phyloP scores from a whole-genome alignment of 768 basidiomycete genomes.

The Flagelloscypha sp. region DNA sequence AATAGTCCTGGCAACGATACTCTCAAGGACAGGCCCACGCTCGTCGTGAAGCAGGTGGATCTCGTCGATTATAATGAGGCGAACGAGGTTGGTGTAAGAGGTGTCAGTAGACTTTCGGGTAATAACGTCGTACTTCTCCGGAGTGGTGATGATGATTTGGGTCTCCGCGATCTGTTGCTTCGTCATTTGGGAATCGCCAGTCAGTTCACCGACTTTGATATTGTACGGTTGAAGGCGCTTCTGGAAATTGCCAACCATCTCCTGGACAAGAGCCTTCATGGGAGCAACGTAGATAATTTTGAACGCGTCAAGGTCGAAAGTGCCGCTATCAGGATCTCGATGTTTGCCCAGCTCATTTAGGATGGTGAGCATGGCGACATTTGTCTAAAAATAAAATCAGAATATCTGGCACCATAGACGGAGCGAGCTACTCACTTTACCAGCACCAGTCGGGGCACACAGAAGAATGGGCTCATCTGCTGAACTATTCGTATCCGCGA shows the following conservation, averaged over 20 bases:
- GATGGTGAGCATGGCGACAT: slow-evolving; percentile 93
- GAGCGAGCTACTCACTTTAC: slow-evolving; percentile 63
- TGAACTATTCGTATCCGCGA: no score
- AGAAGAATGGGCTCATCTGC: slow-evolving; percentile 92
- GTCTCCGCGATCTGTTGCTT: slow-evolving; percentile 96
- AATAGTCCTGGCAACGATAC: slow-evolving; percentile 83
- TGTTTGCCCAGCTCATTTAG: slow-evolving; percentile 85
- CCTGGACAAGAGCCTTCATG: slow-evolving; percentile 99
- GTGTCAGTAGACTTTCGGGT: slow-evolving; percentile 97
- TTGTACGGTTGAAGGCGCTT: slow-evolving; percentile 62
- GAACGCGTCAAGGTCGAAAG: slow-evolving; percentile 81
- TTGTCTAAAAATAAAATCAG: slow-evolving; percentile 54
- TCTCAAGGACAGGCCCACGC: slow-evolving; percentile 93
- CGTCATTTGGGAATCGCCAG: slow-evolving; percentile 96
- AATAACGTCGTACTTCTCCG: slow-evolving; percentile 99
- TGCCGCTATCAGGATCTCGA: slow-evolving; percentile 72
- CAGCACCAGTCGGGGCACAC: slow-evolving; percentile 97
- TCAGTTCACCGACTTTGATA: slow-evolving; percentile 88
- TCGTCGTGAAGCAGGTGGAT: slow-evolving; percentile 97
- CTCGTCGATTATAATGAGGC: slow-evolving; percentile 95
- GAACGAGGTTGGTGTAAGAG: slow-evolving; percentile 92
- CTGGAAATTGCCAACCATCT: slow-evolving; percentile 95
- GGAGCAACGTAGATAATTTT: slow-evolving; percentile 98
- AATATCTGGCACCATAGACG: slow-evolving; percentile 1
- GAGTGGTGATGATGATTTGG: slow-evolving; percentile 97